Conservation (phyloP, 1,284 basidiomycete species). For the Microbotryum saponariae region DNA sequence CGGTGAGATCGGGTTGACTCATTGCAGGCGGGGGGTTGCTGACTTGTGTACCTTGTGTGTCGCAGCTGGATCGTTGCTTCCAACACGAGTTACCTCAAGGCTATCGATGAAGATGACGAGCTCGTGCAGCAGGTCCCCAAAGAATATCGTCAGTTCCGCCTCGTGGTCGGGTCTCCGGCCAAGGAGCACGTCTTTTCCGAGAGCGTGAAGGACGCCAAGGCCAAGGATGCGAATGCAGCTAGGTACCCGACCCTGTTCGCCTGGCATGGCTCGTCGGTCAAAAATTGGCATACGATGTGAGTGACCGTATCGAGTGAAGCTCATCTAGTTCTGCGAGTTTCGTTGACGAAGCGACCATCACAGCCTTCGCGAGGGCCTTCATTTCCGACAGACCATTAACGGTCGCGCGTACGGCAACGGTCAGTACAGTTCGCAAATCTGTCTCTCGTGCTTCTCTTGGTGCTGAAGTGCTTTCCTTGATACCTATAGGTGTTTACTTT, state of each 20-base stretch:
- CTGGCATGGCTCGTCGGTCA: constrained; percentile 18
- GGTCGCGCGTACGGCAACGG: constrained; percentile 25
- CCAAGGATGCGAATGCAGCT: constrained; percentile 12
- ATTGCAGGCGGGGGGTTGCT: not conserved
- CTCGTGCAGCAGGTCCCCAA: constrained; percentile 26
- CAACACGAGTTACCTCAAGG: constrained; percentile 31
- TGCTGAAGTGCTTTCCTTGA: constrained; percentile 13
- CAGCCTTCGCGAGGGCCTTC: constrained; percentile 31
- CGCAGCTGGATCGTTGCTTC: constrained; percentile 29
- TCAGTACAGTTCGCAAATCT: not conserved
- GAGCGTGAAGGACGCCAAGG: constrained; percentile 19
- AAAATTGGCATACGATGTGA: constrained; percentile 24
- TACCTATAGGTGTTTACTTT: constrained; percentile 10
- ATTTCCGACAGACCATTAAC: constrained; percentile 26
- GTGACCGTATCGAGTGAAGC: not conserved
- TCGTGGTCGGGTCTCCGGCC: constrained; percentile 28
- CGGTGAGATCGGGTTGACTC: constrained; percentile 1
- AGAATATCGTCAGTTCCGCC: constrained; percentile 28
- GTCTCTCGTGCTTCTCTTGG: constrained; percentile 5
- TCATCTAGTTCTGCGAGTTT: not conserved
- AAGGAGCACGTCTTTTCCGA: constrained; percentile 28
- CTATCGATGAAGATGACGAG: constrained; percentile 31
- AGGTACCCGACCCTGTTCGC: constrained; percentile 27
- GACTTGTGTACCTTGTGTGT: not conserved
- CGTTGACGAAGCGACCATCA: not conserved